Evolutionary conservation across 2,329 filamentous ascomycete species (phyloP), one percentile per base, ranked within the genome.

Genomic region (Cadophora luteo-olivacea): DNA sequence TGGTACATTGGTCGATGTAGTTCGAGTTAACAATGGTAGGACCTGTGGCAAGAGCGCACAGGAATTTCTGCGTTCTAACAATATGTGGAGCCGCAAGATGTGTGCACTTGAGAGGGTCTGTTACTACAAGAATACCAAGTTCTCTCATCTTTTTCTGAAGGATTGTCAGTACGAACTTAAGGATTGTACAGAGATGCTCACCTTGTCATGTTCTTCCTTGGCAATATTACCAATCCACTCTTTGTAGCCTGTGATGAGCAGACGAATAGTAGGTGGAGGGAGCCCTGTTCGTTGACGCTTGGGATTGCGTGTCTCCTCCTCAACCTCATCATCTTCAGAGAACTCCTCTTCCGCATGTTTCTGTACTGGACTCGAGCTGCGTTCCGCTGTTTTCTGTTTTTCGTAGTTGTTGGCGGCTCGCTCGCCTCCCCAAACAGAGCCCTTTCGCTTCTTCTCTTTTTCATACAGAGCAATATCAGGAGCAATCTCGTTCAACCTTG

Each of bases 11-110:
- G 66, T 95, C 92, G 67, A 99, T 87, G 79, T 93, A 99, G 9
- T 87, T 85, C 0, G 91, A 91, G 57, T 89, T 89, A 65, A 98
- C 86, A 54, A 98, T 87, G 1, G 87, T 85, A 0, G 94, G 93
- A 0, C 92, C 94, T 68, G 89, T 89, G 22, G 96, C 94, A 33
- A 99, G 82, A 14, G 94, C 93, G 70, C 91, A 91, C 61, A 98
- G 89, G 77, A 99, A 99, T 77, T 99, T 99, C 78, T 93, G 89
- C 0, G 96, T 99, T 48, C 96, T 91, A 41, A 97, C 88, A 70
- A 98, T 89, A 52, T 89, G 87, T 0, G 95, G 96, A 3, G 95
- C 95, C 41, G 93, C 94, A 12, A 99, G 87, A 78, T 97, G 92
- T 75, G 95, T 92, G 78, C 93, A 96, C 55, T 88, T 86, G 60